phyloP scores from a whole-genome alignment of 371 early-diverging fungal species.

The Rhizomucor pusillus region DNA sequence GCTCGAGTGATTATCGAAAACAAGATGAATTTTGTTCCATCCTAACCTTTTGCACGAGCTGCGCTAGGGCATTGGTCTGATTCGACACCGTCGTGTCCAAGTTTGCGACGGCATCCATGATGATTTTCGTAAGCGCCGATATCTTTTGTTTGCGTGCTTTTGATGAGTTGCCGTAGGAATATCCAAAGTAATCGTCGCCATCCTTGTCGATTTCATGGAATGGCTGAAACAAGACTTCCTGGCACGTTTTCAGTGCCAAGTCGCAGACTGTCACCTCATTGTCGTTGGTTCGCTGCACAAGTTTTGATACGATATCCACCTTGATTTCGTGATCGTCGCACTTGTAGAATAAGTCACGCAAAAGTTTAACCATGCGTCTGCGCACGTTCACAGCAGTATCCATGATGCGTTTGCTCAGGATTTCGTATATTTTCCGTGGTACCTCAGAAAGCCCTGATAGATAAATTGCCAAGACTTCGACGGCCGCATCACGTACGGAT shows the following conservation, averaged over 20 bases:
- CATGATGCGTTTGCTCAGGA: conserved; percentile 70
- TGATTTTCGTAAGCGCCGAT: conserved; percentile 30
- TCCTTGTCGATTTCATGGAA: conserved; percentile 39
- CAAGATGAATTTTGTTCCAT: not conserved
- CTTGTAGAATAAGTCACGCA: conserved; percentile 67
- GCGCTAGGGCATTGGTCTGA: conserved; percentile 21
- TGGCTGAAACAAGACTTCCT: conserved; percentile 72
- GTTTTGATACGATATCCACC: conserved; percentile 72
- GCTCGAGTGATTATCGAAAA: not conserved
- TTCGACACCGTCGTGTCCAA: conserved; percentile 18
- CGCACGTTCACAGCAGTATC: conserved; percentile 87
- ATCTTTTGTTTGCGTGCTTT: conserved; percentile 44
- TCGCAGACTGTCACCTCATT: conserved; percentile 78
- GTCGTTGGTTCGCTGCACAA: conserved; percentile 75
- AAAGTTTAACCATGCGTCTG: conserved; percentile 78
- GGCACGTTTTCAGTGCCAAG: conserved; percentile 66
- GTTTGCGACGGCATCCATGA: conserved; percentile 48
- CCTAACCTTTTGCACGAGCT: conserved; percentile 34
- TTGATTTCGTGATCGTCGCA: conserved; percentile 47
- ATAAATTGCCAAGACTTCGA: conserved; percentile 84
- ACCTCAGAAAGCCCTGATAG: conserved; percentile 60
- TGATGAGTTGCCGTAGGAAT: conserved; percentile 23
- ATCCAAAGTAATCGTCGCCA: conserved; percentile 38
- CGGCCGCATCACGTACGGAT: conserved; percentile 87
- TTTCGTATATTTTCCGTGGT: conserved; percentile 67